Conservation (phyloP, 495 filamentous ascomycete species). For the Saxispiralis lemnorum region DNA sequence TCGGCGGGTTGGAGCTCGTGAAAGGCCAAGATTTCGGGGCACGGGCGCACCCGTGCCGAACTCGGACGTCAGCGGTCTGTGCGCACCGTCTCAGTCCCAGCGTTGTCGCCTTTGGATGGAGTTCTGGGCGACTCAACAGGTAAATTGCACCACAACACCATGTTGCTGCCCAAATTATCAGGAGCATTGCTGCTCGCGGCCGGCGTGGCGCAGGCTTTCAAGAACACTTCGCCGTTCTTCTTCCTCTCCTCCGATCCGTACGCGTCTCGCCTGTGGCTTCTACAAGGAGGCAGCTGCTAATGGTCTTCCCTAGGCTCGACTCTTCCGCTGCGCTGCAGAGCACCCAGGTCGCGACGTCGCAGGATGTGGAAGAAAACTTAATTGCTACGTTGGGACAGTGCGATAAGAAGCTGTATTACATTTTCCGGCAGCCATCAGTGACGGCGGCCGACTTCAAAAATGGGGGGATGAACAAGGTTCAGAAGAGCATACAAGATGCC, state of each 20-base stretch:
- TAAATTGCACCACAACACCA: neutral
- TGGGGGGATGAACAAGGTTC: constrained; percentile 41
- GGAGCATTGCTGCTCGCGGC: constrained; percentile 44
- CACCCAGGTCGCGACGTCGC: constrained; percentile 7
- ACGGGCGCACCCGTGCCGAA: too few relatives aligned
- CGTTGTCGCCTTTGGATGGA: too few relatives aligned
- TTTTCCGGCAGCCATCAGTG: constrained; percentile 64
- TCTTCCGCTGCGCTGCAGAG: constrained; percentile 1
- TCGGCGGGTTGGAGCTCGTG: too few relatives aligned
- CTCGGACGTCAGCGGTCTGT: too few relatives aligned
- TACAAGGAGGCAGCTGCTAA: neutral
- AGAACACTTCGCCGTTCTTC: constrained; percentile 73
- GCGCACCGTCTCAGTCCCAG: too few relatives aligned
- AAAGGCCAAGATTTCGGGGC: too few relatives aligned
- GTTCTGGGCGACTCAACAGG: too few relatives aligned
- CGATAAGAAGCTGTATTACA: constrained; percentile 58
- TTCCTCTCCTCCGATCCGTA: constrained; percentile 67
- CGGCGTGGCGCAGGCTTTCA: constrained; percentile 49
- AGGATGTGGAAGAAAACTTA: constrained; percentile 13
- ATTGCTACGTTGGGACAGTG: constrained; percentile 40
- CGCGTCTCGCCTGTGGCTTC: constrained; percentile 12
- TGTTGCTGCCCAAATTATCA: constrained; percentile 8
- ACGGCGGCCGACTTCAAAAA: constrained; percentile 46
- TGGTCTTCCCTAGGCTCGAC: neutral
- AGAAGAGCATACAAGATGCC: constrained; percentile 22